Conservation (phyloP, 768 basidiomycete genomes). For the Phaeotremella fagi region DNA sequence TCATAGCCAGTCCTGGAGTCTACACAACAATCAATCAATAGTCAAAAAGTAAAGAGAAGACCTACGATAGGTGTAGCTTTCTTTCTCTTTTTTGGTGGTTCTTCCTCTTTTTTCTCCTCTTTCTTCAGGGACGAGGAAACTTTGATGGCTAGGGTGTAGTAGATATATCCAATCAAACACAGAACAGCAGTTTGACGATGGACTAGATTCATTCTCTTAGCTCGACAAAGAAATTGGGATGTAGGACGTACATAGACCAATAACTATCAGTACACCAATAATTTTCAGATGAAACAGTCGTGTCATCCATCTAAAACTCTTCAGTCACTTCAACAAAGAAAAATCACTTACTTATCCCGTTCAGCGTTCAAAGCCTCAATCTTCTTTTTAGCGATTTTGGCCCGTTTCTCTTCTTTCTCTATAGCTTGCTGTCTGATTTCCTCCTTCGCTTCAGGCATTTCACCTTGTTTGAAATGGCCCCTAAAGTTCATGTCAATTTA, state of each 20-base stretch:
- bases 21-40: slow-evolving; percentile 5
- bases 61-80: slow-evolving; percentile 34
- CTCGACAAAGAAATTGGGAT: no score
- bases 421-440: slow-evolving; percentile 20
- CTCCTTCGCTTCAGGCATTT: slow-evolving; percentile 29
- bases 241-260: slow-evolving; percentile 39
- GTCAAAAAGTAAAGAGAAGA: background rate
- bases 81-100: slow-evolving; percentile 19
- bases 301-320: slow-evolving; percentile 35
- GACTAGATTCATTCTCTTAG: slow-evolving; percentile 12
- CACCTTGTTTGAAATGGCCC: slow-evolving; percentile 37
- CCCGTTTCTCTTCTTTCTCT: slow-evolving; percentile 21
- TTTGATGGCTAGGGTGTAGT: slow-evolving; percentile 32
- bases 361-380: slow-evolving; percentile 21
- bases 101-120: slow-evolving; percentile 14
- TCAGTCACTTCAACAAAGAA: slow-evolving; percentile 1
- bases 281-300: slow-evolving; percentile 32
- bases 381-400: slow-evolving; percentile 22
- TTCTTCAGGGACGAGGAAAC: slow-evolving; percentile 20
- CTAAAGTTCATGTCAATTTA: slow-evolving; percentile 5
- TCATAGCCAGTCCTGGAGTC: slow-evolving; percentile 42
- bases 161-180: slow-evolving; percentile 28
- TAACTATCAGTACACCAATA: slow-evolving; percentile 25
- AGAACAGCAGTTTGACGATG: slow-evolving; percentile 25
- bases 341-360: slow-evolving; percentile 32